Evolutionary conservation across 2,329 filamentous ascomycete species (phyloP).

Genomic region (Nemania sp.): DNA sequence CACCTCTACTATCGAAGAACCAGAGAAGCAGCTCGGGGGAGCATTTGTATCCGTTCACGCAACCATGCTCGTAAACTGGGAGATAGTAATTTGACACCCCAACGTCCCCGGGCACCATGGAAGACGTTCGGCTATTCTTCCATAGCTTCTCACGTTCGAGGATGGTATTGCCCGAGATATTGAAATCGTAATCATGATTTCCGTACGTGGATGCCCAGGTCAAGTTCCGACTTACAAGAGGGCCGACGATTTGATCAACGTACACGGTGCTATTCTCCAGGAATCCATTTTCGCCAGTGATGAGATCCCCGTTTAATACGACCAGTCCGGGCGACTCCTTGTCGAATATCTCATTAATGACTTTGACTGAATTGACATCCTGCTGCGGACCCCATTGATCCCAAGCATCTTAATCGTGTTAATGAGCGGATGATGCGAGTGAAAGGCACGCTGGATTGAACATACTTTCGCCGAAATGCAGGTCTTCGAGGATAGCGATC

Average conservation of each 20-base stretch:
- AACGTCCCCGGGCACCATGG: slow-evolving; percentile 55
- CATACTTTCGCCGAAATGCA: slow-evolving; percentile 78
- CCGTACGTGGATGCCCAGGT: slow-evolving; percentile 77
- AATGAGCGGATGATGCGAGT: slow-evolving; percentile 3
- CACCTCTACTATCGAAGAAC: slow-evolving; percentile 78
- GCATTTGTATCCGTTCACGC: slow-evolving; percentile 49
- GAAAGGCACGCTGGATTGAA: slow-evolving; percentile 11
- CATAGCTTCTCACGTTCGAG: slow-evolving; percentile 57
- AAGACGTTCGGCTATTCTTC: slow-evolving; percentile 55
- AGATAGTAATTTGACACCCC: slow-evolving; percentile 63
- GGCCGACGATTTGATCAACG: slow-evolving; percentile 69
- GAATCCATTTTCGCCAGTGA: slow-evolving; percentile 74
- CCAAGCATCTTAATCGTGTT: slow-evolving; percentile 55
- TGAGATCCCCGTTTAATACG: slow-evolving; percentile 77
- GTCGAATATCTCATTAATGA: slow-evolving; percentile 70
- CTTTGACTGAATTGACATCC: slow-evolving; percentile 67
- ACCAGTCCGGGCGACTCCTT: slow-evolving; percentile 69
- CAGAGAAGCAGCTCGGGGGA: slow-evolving; percentile 67
- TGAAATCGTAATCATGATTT: slow-evolving; percentile 74
- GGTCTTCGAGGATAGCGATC: slow-evolving; percentile 73
- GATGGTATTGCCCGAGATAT: slow-evolving; percentile 63
- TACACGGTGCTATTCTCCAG: slow-evolving; percentile 67
- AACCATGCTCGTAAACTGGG: slow-evolving; percentile 56
- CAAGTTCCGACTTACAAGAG: slow-evolving; percentile 66
- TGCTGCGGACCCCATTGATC: slow-evolving; percentile 61